Percentiles rank a stretch among this genome's conserved stretches.
Conservation (phyloP, 225 moss, liverwort and hornwort species). For the Anthoceros angustus region DNA sequence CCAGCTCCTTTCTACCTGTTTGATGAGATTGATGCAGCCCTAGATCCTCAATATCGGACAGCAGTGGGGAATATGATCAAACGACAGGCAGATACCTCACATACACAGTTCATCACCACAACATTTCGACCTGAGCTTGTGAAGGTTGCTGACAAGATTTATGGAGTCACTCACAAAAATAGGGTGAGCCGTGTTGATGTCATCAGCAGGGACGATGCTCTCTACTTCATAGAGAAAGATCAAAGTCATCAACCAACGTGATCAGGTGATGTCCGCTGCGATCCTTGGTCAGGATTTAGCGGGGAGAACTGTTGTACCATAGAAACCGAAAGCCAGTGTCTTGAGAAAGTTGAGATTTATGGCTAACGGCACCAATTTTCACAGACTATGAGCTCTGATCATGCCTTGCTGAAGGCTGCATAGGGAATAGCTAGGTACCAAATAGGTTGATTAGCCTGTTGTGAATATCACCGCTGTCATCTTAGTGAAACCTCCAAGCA, state of each 20-base stretch:
- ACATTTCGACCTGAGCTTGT: constrained; percentile 84
- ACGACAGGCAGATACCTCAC: constrained; percentile 70
- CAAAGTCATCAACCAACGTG: constrained; percentile 40
- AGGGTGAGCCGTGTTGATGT: constrained; percentile 82
- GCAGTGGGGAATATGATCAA: constrained; percentile 77
- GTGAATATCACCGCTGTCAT: too few relatives aligned
- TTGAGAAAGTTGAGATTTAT: too few relatives aligned
- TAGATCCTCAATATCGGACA: constrained; percentile 49
- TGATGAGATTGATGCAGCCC: constrained; percentile 78
- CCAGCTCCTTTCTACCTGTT: constrained; percentile 60
- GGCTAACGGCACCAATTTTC: too few relatives aligned
- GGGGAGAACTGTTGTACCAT: too few relatives aligned
- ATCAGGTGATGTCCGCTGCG: too few relatives aligned
- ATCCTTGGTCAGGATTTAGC: too few relatives aligned
- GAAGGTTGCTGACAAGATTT: constrained; percentile 75
- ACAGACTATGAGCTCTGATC: too few relatives aligned
- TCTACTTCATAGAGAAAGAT: constrained; percentile 68
- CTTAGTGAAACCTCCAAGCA: too few relatives aligned
- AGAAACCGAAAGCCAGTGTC: too few relatives aligned
- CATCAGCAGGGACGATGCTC: constrained; percentile 50
- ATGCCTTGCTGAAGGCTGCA: too few relatives aligned
- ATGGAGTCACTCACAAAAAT: constrained; percentile 80
- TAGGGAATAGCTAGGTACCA: too few relatives aligned
- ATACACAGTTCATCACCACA: constrained; percentile 81
- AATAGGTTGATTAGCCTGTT: too few relatives aligned